phyloP scores from a whole-genome alignment of 805 yeast genomes.

The Suhomyces faveliae region DNA sequence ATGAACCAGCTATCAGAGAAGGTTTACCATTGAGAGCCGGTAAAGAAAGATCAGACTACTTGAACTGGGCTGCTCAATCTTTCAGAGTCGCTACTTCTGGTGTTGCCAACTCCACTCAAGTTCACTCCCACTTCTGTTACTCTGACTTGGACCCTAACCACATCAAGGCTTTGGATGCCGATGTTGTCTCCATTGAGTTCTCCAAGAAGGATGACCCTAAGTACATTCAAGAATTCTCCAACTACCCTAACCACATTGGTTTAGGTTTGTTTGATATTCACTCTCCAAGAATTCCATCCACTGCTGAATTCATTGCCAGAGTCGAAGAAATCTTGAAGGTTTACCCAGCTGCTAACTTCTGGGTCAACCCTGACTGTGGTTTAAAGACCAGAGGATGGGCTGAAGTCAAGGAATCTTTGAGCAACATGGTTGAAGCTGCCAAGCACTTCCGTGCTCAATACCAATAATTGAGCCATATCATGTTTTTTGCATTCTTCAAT shows the following conservation, averaged over 20 bases:
- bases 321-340: slow-evolving; percentile 92
- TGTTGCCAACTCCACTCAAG: slow-evolving; percentile 91
- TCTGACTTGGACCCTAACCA: slow-evolving; percentile 99
- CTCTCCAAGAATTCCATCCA: slow-evolving; percentile 99
- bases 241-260: slow-evolving; percentile 99
- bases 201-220: slow-evolving; percentile 99
- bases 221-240: slow-evolving; percentile 95
- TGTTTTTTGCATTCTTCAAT: slow-evolving; percentile 39
- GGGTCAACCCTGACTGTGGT: slow-evolving; percentile 99
- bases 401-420: slow-evolving; percentile 90
- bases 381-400: slow-evolving; percentile 99
- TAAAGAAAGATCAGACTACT: slow-evolving; percentile 92
- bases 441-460: slow-evolving; percentile 69
- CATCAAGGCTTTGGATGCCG: slow-evolving; percentile 99
- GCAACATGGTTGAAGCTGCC: slow-evolving; percentile 99
- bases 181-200: slow-evolving; percentile 98
- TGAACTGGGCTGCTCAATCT: slow-evolving; percentile 98
- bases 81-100: slow-evolving; percentile 99
- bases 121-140: slow-evolving; percentile 99
- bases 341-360: slow-evolving; percentile 96
- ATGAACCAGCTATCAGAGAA: slow-evolving; percentile 99
- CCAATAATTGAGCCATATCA: slow-evolving; percentile 15
- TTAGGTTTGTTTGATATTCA: slow-evolving; percentile 98
- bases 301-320: slow-evolving; percentile 92
- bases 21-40: slow-evolving; percentile 99